phyloP scores from a whole-genome alignment of 192 early-diverging fungal genomes.

The Linnemannia exigua region DNA sequence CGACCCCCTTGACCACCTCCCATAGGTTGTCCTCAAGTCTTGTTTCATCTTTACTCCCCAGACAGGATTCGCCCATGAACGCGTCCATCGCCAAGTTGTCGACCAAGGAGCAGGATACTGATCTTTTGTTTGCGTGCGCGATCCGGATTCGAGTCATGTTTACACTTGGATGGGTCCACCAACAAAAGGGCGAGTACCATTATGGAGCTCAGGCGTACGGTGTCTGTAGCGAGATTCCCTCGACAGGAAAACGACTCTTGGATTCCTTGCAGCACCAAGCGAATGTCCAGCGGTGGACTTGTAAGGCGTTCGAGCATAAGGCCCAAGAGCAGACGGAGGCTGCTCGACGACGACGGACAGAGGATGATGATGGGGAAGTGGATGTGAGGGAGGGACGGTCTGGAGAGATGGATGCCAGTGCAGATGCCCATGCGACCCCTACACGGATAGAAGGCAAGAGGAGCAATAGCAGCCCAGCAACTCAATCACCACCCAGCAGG shows the following conservation, averaged over 20 bases:
- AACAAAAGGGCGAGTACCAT: conserved; percentile 46
- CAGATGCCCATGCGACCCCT: background rate
- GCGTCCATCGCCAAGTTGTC: conserved; percentile 12
- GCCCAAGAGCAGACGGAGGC: conserved; percentile 13
- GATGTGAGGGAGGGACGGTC: background rate
- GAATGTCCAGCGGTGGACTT: conserved; percentile 19
- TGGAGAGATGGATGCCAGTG: background rate
- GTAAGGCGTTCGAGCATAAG: conserved; percentile 18
- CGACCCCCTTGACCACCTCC: background rate
- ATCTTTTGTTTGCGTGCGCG: conserved; percentile 28
- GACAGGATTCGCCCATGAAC: conserved; percentile 10
- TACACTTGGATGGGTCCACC: conserved; percentile 54
- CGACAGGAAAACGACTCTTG: conserved; percentile 31
- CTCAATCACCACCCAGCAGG: background rate
- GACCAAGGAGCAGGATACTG: conserved; percentile 12
- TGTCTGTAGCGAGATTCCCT: conserved; percentile 42
- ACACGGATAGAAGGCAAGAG: background rate
- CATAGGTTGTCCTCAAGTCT: background rate
- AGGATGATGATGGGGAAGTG: background rate
- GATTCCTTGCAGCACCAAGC: conserved; percentile 36
- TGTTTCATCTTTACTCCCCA: background rate
- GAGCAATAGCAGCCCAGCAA: background rate
- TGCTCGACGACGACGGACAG: background rate
- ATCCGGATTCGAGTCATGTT: conserved; percentile 53
- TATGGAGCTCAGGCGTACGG: conserved; percentile 48